Conservation (phyloP, 169 alveolate genomes). For the Ichthyophthirius multifiliis region DNA sequence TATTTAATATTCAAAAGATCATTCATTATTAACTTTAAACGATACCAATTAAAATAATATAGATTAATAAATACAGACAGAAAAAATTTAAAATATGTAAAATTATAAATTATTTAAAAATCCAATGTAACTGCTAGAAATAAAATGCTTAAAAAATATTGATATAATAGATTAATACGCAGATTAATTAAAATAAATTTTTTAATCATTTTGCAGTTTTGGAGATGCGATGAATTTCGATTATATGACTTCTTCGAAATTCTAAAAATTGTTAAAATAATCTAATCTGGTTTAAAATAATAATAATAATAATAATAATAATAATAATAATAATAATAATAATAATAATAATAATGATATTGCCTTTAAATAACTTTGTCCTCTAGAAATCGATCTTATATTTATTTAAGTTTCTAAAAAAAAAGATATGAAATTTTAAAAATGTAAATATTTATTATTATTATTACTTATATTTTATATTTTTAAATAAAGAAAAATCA, state of each 20-base stretch:
- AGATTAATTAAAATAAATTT: constrained; percentile 21
- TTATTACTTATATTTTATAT: background rate
- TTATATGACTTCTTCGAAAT: constrained; percentile 41
- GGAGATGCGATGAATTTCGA: constrained; percentile 52
- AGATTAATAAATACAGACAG: background rate
- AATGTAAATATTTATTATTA: too few relatives aligned
- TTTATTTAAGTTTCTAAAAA: constrained; percentile 20
- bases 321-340: too few relatives aligned
- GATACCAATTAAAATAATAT: background rate
- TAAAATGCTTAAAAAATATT: background rate
- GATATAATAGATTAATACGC: constrained; percentile 9
- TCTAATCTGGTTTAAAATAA: too few relatives aligned
- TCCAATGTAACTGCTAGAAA: background rate
- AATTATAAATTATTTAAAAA: background rate
- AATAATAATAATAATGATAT: too few relatives aligned
- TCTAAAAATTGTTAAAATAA: constrained; percentile 38
- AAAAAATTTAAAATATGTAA: background rate
- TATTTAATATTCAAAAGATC: too few relatives aligned
- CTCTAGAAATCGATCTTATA: constrained; percentile 35
- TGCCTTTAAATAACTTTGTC: background rate
- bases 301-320: too few relatives aligned
- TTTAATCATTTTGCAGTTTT: constrained; percentile 43
- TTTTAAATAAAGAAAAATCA: background rate
- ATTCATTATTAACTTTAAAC: background rate
- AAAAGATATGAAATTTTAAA: background rate